These are phyloP conservation scores for Dendrobium catenatum DNA, from an alignment of 106 monocot species.

Conservation along the genomic window DNA sequence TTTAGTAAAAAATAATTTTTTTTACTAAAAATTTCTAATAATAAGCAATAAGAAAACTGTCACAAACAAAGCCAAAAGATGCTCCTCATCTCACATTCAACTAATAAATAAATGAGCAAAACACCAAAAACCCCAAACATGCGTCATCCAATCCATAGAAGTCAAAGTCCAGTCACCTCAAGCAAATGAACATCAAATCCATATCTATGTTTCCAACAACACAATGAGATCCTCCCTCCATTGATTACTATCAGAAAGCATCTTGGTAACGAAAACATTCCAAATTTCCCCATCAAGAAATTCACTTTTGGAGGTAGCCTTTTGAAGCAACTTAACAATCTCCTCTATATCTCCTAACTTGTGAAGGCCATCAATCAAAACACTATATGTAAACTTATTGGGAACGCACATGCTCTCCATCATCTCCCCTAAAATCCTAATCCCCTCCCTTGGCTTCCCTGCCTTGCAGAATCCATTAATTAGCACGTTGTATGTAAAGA, in stretches of 20 bases:
- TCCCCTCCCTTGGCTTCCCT: conserved; percentile 46
- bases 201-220: conserved; percentile 16
- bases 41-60: too few species aligned
- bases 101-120: neutral
- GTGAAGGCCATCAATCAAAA: conserved; percentile 47
- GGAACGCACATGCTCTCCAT: conserved; percentile 36
- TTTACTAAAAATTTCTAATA: too few species aligned
- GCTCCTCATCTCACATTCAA: neutral
- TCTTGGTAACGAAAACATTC: conserved; percentile 34
- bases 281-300: conserved; percentile 27
- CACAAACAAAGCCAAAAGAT: too few species aligned
- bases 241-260: conserved; percentile 9
- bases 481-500: conserved; percentile 64
- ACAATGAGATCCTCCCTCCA: conserved; percentile 20
- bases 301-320: conserved; percentile 5
- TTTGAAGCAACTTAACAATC: conserved; percentile 19
- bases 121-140: neutral
- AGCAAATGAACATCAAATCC: neutral
- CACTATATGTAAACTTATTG: conserved; percentile 28
- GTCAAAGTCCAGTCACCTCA: neutral
- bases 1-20: too few species aligned
- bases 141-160: neutral
- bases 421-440: conserved; percentile 63
- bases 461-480: conserved; percentile 68
- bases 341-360: conserved; percentile 27